phyloP scores from a whole-genome alignment of 805 yeast genomes.

The Candida insectalens region DNA sequence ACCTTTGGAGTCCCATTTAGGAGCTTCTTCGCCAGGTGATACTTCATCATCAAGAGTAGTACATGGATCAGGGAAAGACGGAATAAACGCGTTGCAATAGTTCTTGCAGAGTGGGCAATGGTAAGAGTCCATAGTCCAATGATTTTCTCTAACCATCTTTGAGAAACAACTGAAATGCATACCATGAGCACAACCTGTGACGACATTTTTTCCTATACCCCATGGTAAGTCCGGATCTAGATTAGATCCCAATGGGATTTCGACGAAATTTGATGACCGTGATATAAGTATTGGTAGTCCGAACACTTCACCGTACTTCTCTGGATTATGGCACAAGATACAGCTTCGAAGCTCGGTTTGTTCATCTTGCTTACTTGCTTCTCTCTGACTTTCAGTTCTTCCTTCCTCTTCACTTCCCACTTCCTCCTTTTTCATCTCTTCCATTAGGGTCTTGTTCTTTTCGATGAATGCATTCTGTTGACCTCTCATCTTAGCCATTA shows the following conservation, averaged over 20 bases:
- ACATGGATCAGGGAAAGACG: slow-evolving; percentile 31
- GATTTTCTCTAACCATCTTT: slow-evolving; percentile 19
- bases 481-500: slow-evolving; percentile 52
- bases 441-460: slow-evolving; percentile 25
- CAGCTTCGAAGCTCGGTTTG: slow-evolving; percentile 28
- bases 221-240: slow-evolving; percentile 3
- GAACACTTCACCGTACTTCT: slow-evolving; percentile 34
- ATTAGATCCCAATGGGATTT: slow-evolving; percentile 18
- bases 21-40: too few species aligned
- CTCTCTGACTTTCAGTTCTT: not conserved
- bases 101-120: slow-evolving; percentile 45
- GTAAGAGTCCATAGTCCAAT: slow-evolving; percentile 14
- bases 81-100: slow-evolving; percentile 34
- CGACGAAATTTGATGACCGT: slow-evolving; percentile 40
- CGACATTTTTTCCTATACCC: slow-evolving; percentile 20
- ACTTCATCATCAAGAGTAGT: too few species aligned
- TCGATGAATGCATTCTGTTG: slow-evolving; percentile 36
- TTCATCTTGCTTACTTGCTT: not conserved
- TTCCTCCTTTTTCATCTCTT: slow-evolving; percentile 7
- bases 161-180: slow-evolving; percentile 38
- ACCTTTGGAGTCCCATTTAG: too few species aligned
- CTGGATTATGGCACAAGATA: slow-evolving; percentile 51
- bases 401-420: not conserved
- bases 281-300: slow-evolving; percentile 49
- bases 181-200: slow-evolving; percentile 43